phyloP scores from a whole-genome alignment of 2,329 filamentous ascomycete species.

The Sclerotinia trifoliorum region DNA sequence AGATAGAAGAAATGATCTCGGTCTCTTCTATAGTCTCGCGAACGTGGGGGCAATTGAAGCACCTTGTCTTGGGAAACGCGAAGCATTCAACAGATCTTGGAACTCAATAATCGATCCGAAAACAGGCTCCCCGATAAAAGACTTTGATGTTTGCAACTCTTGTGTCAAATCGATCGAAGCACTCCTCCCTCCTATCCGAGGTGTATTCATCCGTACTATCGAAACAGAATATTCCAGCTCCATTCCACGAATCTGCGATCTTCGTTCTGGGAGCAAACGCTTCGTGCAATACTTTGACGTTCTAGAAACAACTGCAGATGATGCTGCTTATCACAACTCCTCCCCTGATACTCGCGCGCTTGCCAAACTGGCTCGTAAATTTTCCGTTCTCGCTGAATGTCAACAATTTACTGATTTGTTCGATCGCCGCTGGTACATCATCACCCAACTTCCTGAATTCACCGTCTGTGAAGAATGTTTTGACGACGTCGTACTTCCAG shows the following conservation, averaged over 20 bases:
- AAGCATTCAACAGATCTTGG: conserved; percentile 62
- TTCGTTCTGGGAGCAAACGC: conserved; percentile 59
- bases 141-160: conserved; percentile 72
- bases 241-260: conserved; percentile 61
- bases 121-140: conserved; percentile 60
- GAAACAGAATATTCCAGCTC: conserved; percentile 43
- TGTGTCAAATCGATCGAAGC: conserved; percentile 72
- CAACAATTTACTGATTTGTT: conserved; percentile 51
- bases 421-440: conserved; percentile 71
- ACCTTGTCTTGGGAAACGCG: conserved; percentile 58
- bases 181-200: conserved; percentile 69
- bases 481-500: conserved; percentile 72
- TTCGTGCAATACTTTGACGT: conserved; percentile 61
- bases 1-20: conserved; percentile 62
- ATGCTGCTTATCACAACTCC: conserved; percentile 42
- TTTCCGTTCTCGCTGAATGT: conserved; percentile 35
- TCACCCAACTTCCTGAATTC: conserved; percentile 71
- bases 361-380: conserved; percentile 30
- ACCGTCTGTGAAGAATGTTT: conserved; percentile 88
- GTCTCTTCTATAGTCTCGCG: conserved; percentile 68
- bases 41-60: conserved; percentile 56
- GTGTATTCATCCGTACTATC: conserved; percentile 55
- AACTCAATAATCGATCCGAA: conserved; percentile 70
- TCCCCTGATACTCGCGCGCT: conserved; percentile 35
- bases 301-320: conserved; percentile 57